Conservation (phyloP, 2,329 filamentous ascomycete species). For the Verticillium tricorpus region DNA sequence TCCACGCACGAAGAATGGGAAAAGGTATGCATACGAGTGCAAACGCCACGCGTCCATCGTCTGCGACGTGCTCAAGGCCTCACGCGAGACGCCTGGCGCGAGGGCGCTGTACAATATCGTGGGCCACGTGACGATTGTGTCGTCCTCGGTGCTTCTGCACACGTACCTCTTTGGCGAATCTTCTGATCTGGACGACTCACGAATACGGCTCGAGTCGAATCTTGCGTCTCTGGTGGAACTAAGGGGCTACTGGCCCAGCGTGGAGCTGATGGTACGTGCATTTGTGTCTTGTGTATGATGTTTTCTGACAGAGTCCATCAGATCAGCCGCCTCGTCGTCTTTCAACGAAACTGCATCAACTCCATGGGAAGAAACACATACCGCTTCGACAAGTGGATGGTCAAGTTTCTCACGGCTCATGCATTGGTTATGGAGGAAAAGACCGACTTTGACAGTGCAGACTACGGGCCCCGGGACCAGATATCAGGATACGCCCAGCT, state of each 20-base stretch:
- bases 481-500: neutral
- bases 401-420: slow-evolving; percentile 35
- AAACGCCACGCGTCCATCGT: slow-evolving; percentile 23
- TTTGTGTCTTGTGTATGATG: neutral
- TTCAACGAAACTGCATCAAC: slow-evolving; percentile 24
- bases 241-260: slow-evolving; percentile 26
- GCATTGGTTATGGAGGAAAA: slow-evolving; percentile 23
- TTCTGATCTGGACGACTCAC: slow-evolving; percentile 20
- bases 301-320: slow-evolving; percentile 6
- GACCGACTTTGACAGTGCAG: slow-evolving; percentile 21
- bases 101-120: slow-evolving; percentile 28
- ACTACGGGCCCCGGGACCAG: neutral
- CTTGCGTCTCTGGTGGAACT: slow-evolving; percentile 24
- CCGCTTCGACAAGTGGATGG: slow-evolving; percentile 43
- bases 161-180: slow-evolving; percentile 26
- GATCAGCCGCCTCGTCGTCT: slow-evolving; percentile 27
- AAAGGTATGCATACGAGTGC: slow-evolving; percentile 23
- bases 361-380: slow-evolving; percentile 22
- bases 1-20: slow-evolving; percentile 20
- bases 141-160: slow-evolving; percentile 27
- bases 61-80: slow-evolving; percentile 23
- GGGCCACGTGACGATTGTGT: slow-evolving; percentile 28
- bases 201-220: slow-evolving; percentile 23
- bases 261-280: slow-evolving; percentile 24
- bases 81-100: slow-evolving; percentile 16